Evolutionary conservation across 2,329 filamentous ascomycete genomes (phyloP).

Genomic region (Macroventuria anomochaeta): DNA sequence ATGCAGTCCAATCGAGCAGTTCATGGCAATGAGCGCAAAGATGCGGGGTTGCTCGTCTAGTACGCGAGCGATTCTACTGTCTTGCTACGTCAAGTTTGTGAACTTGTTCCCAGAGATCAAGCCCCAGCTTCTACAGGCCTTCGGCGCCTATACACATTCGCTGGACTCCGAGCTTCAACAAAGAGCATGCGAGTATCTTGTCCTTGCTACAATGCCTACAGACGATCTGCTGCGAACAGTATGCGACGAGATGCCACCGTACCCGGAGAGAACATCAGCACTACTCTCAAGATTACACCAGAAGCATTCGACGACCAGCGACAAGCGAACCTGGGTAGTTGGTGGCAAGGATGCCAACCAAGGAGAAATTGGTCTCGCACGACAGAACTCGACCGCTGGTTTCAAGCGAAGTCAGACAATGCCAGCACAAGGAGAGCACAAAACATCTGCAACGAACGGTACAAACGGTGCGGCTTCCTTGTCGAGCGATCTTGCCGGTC

Average conservation of each 20-base stretch:
- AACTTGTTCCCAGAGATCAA: conserved; percentile 99
- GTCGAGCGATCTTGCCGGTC: conserved; percentile 70
- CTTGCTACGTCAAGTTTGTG: conserved; percentile 96
- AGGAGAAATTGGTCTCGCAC: conserved; percentile 79
- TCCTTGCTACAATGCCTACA: conserved; percentile 81
- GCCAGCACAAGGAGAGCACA: conserved; percentile 43
- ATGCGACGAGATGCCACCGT: conserved; percentile 98
- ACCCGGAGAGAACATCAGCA: conserved; percentile 92
- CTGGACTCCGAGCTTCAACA: conserved; percentile 96
- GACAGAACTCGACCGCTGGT: conserved; percentile 69
- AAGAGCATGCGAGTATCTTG: conserved; percentile 92
- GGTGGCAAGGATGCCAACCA: conserved; percentile 93
- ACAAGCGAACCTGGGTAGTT: conserved; percentile 97
- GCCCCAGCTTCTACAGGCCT: conserved; percentile 87
- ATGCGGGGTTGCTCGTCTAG: conserved; percentile 86
- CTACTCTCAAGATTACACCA: conserved; percentile 91
- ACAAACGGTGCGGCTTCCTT: conserved; percentile 60
- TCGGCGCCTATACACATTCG: conserved; percentile 90
- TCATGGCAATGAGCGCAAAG: conserved; percentile 89
- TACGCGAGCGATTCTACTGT: conserved; percentile 91
- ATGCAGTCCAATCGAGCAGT: conserved; percentile 97
- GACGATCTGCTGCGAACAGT: conserved; percentile 93
- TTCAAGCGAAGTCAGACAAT: conserved; percentile 85
- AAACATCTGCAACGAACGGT: conserved; percentile 41
- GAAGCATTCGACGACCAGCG: conserved; percentile 89